A percentile compares a stretch with the other conserved stretches of the same genome.
Evolutionary conservation across 768 basidiomycete genomes (phyloP).

Genomic region (Phaffia australis): DNA sequence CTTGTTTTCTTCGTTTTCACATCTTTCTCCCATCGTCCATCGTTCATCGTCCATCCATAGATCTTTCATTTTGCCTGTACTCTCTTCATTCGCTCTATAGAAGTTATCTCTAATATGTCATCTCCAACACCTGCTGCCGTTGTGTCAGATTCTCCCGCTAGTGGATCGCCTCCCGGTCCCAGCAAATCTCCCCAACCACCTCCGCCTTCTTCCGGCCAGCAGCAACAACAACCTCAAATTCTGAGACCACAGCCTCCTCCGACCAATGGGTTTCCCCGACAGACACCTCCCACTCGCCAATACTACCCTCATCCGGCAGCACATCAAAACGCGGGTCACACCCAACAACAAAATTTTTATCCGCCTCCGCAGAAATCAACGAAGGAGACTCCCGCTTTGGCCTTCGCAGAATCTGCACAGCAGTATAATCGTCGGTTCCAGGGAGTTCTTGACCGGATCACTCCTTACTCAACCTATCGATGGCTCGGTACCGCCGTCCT

Average conservation of each 20-base stretch:
- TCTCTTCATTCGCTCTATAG: too few species aligned
- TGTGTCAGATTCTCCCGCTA: too few species aligned
- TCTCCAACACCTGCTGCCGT: too few species aligned
- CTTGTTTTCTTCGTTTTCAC: too few species aligned
- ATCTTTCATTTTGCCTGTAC: too few species aligned
- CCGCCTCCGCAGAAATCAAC: slow-evolving; percentile 19
- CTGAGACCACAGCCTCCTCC: slow-evolving; percentile 1
- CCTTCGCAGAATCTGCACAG: slow-evolving; percentile 20
- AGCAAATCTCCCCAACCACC: background rate
- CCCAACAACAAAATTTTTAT: slow-evolving; percentile 7
- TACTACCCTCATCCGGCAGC: too few species aligned
- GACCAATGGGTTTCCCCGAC: background rate
- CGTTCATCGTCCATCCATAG: too few species aligned
- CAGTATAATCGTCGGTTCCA: slow-evolving; percentile 57
- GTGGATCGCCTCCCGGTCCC: too few species aligned
- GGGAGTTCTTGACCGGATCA: slow-evolving; percentile 78
- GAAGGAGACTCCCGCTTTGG: slow-evolving; percentile 19
- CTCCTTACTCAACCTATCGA: slow-evolving; percentile 76
- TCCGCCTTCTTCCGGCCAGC: background rate
- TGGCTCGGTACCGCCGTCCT: slow-evolving; percentile 71
- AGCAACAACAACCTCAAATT: slow-evolving; percentile 6
- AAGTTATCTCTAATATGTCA: too few species aligned
- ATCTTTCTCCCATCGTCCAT: too few species aligned
- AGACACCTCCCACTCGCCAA: background rate
- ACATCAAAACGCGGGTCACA: background rate